Conservation (phyloP, 176 grass and related monocot species). For the Cenchrus purpureus region DNA sequence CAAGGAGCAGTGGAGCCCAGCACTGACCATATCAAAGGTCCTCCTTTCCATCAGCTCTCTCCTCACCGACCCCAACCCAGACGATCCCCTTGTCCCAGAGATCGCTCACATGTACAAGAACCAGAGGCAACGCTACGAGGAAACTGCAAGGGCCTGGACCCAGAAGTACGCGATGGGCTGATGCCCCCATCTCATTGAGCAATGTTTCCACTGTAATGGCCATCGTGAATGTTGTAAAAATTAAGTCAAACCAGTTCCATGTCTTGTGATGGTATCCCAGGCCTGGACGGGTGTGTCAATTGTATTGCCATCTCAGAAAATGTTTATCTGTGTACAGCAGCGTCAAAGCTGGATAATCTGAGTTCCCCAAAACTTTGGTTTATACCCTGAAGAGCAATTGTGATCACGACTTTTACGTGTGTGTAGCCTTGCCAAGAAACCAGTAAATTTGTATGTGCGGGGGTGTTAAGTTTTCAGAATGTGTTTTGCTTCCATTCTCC, state of each 20-base stretch:
- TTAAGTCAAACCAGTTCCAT: background rate
- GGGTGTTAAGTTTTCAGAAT: constrained; percentile 5
- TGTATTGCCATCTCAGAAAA: constrained; percentile 23
- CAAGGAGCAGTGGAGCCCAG: constrained; percentile 91
- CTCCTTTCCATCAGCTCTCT: constrained; percentile 82
- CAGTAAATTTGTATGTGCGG: background rate
- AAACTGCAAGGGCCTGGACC: constrained; percentile 56
- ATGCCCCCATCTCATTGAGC: background rate
- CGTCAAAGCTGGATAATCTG: background rate
- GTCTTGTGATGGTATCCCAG: background rate
- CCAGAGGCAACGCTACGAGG: constrained; percentile 47
- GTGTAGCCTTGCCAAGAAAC: constrained; percentile 20
- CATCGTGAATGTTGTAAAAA: background rate
- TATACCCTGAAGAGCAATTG: constrained; percentile 14
- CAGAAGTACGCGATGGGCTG: constrained; percentile 63
- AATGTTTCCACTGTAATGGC: background rate
- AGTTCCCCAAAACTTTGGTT: constrained; percentile 23
- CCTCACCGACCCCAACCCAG: constrained; percentile 71
- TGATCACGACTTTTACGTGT: background rate
- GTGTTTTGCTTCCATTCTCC: constrained; percentile 6
- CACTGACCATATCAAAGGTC: constrained; percentile 79
- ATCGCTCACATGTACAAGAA: constrained; percentile 73
- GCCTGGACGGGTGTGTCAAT: background rate
- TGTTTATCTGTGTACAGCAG: constrained; percentile 35
- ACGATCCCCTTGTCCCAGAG: constrained; percentile 79